Base-by-base conservation (phyloP, 768 basidiomycete species). In the Naganishia onofrii region DNA sequence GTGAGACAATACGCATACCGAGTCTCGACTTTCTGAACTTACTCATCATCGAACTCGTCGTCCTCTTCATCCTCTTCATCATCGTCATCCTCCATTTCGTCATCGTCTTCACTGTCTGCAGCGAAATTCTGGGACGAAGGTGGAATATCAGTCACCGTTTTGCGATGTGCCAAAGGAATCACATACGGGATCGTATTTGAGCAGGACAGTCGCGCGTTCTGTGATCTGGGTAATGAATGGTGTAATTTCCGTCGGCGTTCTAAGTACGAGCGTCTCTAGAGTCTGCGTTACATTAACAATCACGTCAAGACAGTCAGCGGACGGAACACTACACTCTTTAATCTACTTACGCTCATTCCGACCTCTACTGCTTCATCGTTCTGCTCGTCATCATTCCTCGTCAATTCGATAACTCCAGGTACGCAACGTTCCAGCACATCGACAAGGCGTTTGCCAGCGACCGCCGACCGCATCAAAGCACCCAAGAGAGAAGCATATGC, bases 181-280 rank as follows among this genome's bases (percentile, higher is more conserved):
- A 83, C 88, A 75, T 77, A 94, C 93, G 0, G 95, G 95, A 80
- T 99, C 96, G 77, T 92, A 90, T 78, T 92, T 94, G 83, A 99
- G 89, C 74, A 88, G 88, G 70, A 88, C 87, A 57, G 84, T 85
- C 3, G 90, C 92, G 31, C 85, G 83, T 70, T 89, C 87, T 19
- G 90, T 84, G 73, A 94, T 89, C 9, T 84, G 81, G 63, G 82
- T 82, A 38, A 95, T 79, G 78, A 88, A 93, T 0, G 88, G 85
- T 0, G 89, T 88, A 34, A 90, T 86, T 75, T 96, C 93, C 7
- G 86, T 83, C 0, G 94, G 92, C 76, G 92, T 92, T 68, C 90
- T 86, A 72, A 97, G 81, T 0, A 94, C 84, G 3, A 98, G 82
- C 0, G 88, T 87, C 80, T 99, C 96, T 71, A 97, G 82, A 3